Conservation (phyloP, 148 eudicot genomes). For the Cornus kousa region DNA sequence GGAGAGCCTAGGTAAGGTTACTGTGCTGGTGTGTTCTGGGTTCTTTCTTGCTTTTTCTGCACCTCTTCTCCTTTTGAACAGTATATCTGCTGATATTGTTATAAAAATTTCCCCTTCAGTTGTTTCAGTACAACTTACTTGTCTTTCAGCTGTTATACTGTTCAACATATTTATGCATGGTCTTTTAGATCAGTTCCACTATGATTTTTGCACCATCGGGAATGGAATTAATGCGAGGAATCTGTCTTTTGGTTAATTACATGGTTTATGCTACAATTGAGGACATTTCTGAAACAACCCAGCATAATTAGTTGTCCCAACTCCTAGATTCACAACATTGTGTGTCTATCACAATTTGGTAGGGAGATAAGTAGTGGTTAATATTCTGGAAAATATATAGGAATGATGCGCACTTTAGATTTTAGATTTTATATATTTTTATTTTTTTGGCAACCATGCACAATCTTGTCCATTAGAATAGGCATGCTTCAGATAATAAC, state of each 20-base stretch:
- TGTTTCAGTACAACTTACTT: background rate
- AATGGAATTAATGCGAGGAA: background rate
- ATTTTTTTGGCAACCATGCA: too few species aligned
- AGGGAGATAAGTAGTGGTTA: background rate
- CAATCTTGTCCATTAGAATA: too few species aligned
- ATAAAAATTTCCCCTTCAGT: background rate
- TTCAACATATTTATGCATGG: background rate
- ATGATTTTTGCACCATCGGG: background rate
- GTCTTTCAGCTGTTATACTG: background rate
- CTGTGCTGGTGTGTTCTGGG: background rate
- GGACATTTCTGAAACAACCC: background rate
- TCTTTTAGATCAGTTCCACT: background rate
- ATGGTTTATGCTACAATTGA: background rate
- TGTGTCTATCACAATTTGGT: background rate
- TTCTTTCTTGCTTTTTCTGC: background rate
- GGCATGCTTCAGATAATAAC: too few species aligned
- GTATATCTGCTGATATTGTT: too few species aligned
- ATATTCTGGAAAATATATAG: background rate
- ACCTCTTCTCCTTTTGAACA: background rate
- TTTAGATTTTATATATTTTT: too few species aligned
- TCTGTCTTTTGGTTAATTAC: background rate
- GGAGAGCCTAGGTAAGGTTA: slow-evolving; percentile 65
- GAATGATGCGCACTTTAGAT: background rate
- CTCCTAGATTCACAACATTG: background rate
- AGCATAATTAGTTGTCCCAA: background rate